These are phyloP conservation scores for Plicaturopsis crispa DNA, from an alignment of 768 basidiomycete species.

Conservation along the genomic window DNA sequence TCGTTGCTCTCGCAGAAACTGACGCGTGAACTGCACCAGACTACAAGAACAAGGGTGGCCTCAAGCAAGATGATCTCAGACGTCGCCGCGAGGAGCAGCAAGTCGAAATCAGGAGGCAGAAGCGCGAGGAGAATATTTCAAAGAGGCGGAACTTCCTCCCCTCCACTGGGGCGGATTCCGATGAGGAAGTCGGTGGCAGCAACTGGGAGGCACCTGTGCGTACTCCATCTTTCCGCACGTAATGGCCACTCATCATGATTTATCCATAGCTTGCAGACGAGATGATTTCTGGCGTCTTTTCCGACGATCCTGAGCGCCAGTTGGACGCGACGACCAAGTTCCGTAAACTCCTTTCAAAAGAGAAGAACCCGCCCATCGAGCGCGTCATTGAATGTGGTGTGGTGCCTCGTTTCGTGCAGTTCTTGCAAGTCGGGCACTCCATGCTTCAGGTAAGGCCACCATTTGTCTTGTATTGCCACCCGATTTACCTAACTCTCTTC, in stretches of 20 bases:
- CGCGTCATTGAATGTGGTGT: conserved; percentile 97
- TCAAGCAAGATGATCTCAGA: conserved; percentile 90
- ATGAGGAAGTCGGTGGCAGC: conserved; percentile 74
- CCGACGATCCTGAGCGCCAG: conserved; percentile 85
- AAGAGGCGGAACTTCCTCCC: conserved; percentile 94
- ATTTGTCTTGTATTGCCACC: conserved; percentile 6
- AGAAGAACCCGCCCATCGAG: conserved; percentile 99
- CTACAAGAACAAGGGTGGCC: conserved; percentile 86
- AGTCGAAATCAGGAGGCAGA: conserved; percentile 97
- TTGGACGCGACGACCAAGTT: conserved; percentile 97
- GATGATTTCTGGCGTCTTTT: conserved; percentile 92
- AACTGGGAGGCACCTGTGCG: conserved; percentile 75
- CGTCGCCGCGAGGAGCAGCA: conserved; percentile 97
- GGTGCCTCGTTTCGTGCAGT: conserved; percentile 95
- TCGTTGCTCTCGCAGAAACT: conserved; percentile 6
- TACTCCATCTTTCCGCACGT: conserved; percentile 15
- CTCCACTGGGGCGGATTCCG: conserved; percentile 69
- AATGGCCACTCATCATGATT: conserved; percentile 9
- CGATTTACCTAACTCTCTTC: conserved; percentile 6
- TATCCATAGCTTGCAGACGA: conserved; percentile 67
- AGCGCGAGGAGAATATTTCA: conserved; percentile 97
- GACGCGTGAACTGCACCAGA: conserved; percentile 53
- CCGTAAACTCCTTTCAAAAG: conserved; percentile 97
- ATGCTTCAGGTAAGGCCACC: conserved; percentile 65
- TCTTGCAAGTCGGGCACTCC: conserved; percentile 70